phyloP scores from a whole-genome alignment of 208 protist genomes.

The Leishmania gerbilli region DNA sequence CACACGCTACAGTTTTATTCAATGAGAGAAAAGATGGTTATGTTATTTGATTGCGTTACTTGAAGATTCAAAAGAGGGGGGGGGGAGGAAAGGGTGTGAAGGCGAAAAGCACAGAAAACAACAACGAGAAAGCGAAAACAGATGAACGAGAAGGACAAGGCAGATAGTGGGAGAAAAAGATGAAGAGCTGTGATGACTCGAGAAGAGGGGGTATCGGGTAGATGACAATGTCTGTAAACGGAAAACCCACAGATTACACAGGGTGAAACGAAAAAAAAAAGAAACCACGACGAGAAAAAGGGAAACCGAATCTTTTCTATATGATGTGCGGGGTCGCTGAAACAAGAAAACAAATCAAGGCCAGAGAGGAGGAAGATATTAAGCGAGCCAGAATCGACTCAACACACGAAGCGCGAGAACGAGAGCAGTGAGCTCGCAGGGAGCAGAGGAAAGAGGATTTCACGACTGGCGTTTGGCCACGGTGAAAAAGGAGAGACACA shows the following conservation, averaged over 20 bases:
- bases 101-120: not conserved
- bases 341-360: too few relatives aligned
- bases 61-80: not conserved
- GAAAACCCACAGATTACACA: not conserved
- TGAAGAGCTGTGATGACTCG: not conserved
- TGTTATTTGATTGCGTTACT: conserved; percentile 2
- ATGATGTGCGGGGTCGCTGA: not conserved
- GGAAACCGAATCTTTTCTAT: not conserved
- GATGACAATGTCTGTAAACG: not conserved
- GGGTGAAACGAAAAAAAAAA: not conserved
- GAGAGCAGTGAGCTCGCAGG: not conserved
- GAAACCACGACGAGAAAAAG: not conserved
- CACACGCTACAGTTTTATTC: not conserved
- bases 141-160: not conserved
- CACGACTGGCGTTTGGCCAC: not conserved
- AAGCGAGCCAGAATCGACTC: not conserved
- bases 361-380: not conserved
- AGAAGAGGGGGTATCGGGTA: not conserved
- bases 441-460: not conserved
- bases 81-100: not conserved
- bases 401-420: not conserved
- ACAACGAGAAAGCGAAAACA: not conserved
- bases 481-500: not conserved
- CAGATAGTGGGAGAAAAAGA: too few relatives aligned
- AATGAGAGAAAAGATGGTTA: not conserved